Evolutionary conservation across 164 flowering plant species (phyloP).

Genomic region (Buxus sempervirens): DNA sequence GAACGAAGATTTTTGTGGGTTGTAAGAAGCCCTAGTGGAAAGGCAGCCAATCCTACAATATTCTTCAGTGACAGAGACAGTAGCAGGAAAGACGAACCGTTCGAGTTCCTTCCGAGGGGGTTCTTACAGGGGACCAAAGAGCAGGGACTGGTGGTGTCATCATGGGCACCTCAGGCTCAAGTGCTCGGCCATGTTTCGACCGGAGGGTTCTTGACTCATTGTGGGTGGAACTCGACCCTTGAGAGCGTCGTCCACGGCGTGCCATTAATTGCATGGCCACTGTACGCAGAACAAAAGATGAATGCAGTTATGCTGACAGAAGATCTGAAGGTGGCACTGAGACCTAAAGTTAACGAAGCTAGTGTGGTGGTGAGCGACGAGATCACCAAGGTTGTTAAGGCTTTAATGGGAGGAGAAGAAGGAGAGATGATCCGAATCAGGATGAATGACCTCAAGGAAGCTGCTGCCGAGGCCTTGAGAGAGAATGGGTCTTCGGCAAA

Average conservation of each 20-base stretch:
- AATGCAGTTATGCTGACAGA: conserved; percentile 33
- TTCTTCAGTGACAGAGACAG: conserved; percentile 13
- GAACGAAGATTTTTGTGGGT: conserved; percentile 44
- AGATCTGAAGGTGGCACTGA: conserved; percentile 26
- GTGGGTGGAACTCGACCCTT: no score
- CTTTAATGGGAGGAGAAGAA: conserved; percentile 30
- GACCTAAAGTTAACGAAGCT: conserved; percentile 11
- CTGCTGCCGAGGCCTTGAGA: conserved; percentile 7
- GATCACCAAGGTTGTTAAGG: conserved; percentile 23
- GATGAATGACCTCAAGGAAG: conserved; percentile 19
- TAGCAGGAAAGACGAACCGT: conserved; percentile 24
- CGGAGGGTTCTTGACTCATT: no score
- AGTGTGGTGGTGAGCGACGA: conserved; percentile 29
- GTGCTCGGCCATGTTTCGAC: conserved; percentile 31
- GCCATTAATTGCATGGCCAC: conserved; percentile 48
- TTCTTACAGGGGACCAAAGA: conserved; percentile 30
- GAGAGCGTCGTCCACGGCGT: conserved; percentile 36
- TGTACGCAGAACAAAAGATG: conserved; percentile 45
- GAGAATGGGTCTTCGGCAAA: conserved; percentile 24
- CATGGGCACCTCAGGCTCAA: conserved; percentile 44
- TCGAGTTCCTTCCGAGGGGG: conserved; percentile 28
- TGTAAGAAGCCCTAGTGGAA: conserved; percentile 27
- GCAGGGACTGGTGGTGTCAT: conserved; percentile 31
- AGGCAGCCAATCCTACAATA: conserved; percentile 17
- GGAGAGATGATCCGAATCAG: conserved; percentile 19